Percentiles rank a stretch among this genome's conserved stretches.
Conservation (phyloP, 2,329 filamentous ascomycete species). For the Aspergillus hiratsukae region DNA sequence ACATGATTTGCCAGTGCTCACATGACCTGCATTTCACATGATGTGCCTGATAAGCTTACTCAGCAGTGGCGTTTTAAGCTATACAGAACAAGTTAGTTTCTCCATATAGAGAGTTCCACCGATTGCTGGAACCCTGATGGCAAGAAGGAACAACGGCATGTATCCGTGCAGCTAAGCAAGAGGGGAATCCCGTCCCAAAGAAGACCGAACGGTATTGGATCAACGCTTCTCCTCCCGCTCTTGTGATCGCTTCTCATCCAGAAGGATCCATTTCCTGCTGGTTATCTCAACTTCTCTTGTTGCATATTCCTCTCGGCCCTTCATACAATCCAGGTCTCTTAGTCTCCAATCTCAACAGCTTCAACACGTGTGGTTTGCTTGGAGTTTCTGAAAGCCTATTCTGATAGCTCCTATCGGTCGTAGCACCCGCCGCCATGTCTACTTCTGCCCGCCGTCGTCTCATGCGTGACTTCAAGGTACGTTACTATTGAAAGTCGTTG, state of each 20-base stretch:
- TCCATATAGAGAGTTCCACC: conserved; percentile 16
- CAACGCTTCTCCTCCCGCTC: conserved; percentile 12
- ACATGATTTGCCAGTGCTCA: conserved; percentile 13
- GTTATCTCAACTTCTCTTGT: not conserved
- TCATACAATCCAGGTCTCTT: not conserved
- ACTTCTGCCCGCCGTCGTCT: conserved; percentile 91
- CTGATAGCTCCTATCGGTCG: conserved; percentile 4
- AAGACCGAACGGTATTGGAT: not conserved
- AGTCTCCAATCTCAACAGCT: not conserved
- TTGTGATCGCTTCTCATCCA: not conserved
- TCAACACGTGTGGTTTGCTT: not conserved
- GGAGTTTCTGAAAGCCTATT: conserved; percentile 5
- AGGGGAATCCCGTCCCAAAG: not conserved
- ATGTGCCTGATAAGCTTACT: not conserved
- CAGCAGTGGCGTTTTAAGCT: not conserved
- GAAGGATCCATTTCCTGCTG: not conserved
- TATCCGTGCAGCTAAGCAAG: not conserved
- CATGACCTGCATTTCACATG: not conserved
- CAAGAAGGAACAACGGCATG: not conserved
- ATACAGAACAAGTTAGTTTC: conserved; percentile 7
- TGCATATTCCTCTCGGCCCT: not conserved
- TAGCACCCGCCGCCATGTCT: conserved; percentile 59
- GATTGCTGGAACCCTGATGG: not conserved
- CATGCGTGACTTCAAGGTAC: conserved; percentile 99
- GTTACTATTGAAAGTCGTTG: conserved; percentile 18